Percentiles rank a stretch among this genome's conserved stretches.
phyloP scores from a whole-genome alignment of 352 stramenopile species.

The Phytophthora pseudosyringae region DNA sequence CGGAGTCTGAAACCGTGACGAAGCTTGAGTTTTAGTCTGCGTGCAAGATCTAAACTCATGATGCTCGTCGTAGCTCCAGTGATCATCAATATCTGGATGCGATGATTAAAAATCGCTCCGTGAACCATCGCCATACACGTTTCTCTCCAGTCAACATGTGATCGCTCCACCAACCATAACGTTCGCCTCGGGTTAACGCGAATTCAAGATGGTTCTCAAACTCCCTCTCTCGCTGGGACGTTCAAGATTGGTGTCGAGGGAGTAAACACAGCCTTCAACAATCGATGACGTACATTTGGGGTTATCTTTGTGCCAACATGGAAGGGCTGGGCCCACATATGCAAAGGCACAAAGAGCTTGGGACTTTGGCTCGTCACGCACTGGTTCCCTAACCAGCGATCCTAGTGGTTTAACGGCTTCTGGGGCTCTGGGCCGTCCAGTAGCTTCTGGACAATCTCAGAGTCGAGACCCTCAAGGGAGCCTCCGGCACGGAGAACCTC shows the following conservation, averaged over 20 bases:
- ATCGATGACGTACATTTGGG: slow-evolving; percentile 13
- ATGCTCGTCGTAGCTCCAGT: slow-evolving; percentile 19
- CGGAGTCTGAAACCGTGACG: neutral
- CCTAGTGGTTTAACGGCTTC: neutral
- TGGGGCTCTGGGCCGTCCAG: neutral
- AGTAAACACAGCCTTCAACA: slow-evolving; percentile 8
- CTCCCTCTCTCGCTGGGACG: neutral
- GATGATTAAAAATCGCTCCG: slow-evolving; percentile 26
- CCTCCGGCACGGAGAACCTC: neutral
- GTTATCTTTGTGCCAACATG: neutral
- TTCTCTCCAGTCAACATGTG: slow-evolving; percentile 1
- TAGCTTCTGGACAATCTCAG: neutral
- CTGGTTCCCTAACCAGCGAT: too few species aligned
- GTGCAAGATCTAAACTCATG: neutral
- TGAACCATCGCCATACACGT: slow-evolving; percentile 4
- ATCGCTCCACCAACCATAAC: slow-evolving; percentile 17
- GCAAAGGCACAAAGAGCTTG: slow-evolving; percentile 6
- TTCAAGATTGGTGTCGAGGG: neutral
- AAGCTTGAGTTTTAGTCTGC: neutral
- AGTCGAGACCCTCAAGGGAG: neutral
- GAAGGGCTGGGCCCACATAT: slow-evolving; percentile 12
- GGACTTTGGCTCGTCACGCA: neutral
- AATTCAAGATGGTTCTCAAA: slow-evolving; percentile 5
- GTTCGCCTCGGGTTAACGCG: slow-evolving; percentile 4
- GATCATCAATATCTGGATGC: slow-evolving; percentile 11